phyloP scores from a whole-genome alignment of 1,139 yeast species.

The Suhomyces guaymorum region DNA sequence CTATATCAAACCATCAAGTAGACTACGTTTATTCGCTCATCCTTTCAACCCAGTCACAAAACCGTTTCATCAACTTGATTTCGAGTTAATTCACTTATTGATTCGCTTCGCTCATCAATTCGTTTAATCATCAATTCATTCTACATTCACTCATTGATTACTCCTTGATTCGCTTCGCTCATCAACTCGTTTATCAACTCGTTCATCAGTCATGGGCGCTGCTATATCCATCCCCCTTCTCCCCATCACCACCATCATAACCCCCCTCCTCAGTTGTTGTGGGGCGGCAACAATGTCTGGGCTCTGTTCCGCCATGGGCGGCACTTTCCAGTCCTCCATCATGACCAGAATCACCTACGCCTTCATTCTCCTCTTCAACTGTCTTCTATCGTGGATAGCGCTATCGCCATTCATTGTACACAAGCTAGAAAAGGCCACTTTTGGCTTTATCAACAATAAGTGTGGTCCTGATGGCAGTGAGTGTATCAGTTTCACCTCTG shows the following conservation, averaged over 20 bases:
- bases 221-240: constrained; percentile 69
- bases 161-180: no score
- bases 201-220: constrained; percentile 68
- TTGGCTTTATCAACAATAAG: constrained; percentile 62
- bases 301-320: constrained; percentile 61
- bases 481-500: constrained; percentile 91
- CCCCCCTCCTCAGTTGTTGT: constrained; percentile 74
- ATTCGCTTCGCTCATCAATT: no score
- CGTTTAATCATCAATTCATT: no score
- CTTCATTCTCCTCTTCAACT: constrained; percentile 69
- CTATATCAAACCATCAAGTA: no score
- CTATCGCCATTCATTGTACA: constrained; percentile 78
- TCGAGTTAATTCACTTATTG: no score
- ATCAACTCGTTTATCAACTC: no score
- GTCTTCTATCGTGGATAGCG: constrained; percentile 87
- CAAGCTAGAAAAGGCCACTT: constrained; percentile 71
- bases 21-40: no score
- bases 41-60: no score
- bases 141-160: no score
- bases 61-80: no score
- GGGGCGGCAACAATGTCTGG: constrained; percentile 86
- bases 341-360: constrained; percentile 80
- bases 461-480: constrained; percentile 78
- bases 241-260: constrained; percentile 69
- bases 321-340: constrained; percentile 65